phyloP scores from a whole-genome alignment of 2,329 filamentous ascomycete species.

The Grosmannia serpens region DNA sequence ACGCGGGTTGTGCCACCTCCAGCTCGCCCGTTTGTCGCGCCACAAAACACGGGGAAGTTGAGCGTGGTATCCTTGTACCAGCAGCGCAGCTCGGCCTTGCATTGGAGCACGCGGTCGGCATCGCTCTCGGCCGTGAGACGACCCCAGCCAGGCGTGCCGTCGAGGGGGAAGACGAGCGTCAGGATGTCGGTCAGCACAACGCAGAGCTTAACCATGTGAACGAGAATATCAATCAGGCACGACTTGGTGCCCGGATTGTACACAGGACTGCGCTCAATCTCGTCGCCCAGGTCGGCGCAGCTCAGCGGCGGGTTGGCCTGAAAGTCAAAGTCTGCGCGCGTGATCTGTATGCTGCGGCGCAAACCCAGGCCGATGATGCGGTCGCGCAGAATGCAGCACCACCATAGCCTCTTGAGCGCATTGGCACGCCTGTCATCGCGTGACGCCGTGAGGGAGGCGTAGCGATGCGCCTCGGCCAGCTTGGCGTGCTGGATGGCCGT shows the following conservation, averaged over 20 bases:
- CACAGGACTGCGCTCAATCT: slow-evolving; percentile 21
- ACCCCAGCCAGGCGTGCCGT: slow-evolving; percentile 12
- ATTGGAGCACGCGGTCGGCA: slow-evolving; percentile 7
- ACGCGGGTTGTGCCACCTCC: not conserved
- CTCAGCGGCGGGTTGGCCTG: slow-evolving; percentile 19
- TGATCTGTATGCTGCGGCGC: slow-evolving; percentile 38
- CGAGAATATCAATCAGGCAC: slow-evolving; percentile 9
- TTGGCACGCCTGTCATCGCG: slow-evolving; percentile 16
- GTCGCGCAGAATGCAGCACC: slow-evolving; percentile 42
- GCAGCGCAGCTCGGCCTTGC: slow-evolving; percentile 5
- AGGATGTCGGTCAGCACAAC: slow-evolving; percentile 11
- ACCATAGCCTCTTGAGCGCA: slow-evolving; percentile 39
- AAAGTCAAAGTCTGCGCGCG: slow-evolving; percentile 33
- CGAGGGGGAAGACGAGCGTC: slow-evolving; percentile 11
- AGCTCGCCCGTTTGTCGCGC: not conserved
- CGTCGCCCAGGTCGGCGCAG: slow-evolving; percentile 31
- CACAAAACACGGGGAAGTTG: not conserved
- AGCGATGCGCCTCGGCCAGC: slow-evolving; percentile 13
- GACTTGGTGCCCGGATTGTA: slow-evolving; percentile 13
- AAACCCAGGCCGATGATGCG: slow-evolving; percentile 36
- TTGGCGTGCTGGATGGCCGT: slow-evolving; percentile 12
- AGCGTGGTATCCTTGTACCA: not conserved
- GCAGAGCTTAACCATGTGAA: slow-evolving; percentile 10
- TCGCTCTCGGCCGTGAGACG: slow-evolving; percentile 6
- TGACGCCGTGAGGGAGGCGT: slow-evolving; percentile 4